Evolutionary conservation across 805 yeast species (phyloP), one percentile per base, ranked within the genome.

Genomic region (Metschnikowia proteae): DNA sequence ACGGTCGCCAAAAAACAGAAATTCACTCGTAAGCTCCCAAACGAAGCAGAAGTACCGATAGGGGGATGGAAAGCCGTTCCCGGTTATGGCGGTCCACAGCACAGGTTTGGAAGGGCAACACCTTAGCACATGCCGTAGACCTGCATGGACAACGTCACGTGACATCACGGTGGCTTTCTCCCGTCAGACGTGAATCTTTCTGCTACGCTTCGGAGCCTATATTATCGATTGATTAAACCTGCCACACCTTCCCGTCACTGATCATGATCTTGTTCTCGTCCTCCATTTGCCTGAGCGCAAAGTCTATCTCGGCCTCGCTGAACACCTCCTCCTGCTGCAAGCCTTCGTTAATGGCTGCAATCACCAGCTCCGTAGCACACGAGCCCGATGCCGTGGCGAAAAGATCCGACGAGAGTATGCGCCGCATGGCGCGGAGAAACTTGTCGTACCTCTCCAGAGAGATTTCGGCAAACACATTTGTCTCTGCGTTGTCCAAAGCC

Each of bases 281-380:
- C 44, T 61, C 64, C 72, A 72, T 64, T 48, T 52, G 62, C 35
- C 50, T 53, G 29, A 72, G 60, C 4, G 68, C 76, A 26, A 61
- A 61, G 31, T 51, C 53, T 35, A 70, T 57, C 51, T 73, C 77
- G 13, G 47, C 54, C 4, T 50, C 50, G 28, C 56, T 50, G 53
- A 71, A 73, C 17, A 60, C 52, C 45, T 73, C 76, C 49, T 73
- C 77, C 56, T 72, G 76, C 23, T 66, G 63, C 46, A 72, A 57
- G 38, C 55, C 65, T 39, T 59, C 68, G 54, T 73, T 73, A 41
- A 72, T 55, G 23, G 64, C 62, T 27, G 59, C 65, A 2, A 60
- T 53, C 11, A 71, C 70, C 13, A 54, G 61, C 42, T 68, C 71
- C 29, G 60, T 49, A 7, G 70, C 57, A 28, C 72, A 70, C 5